Conservation (phyloP, 805 yeast genomes). For the Metschnikowia aberdeeniae region DNA sequence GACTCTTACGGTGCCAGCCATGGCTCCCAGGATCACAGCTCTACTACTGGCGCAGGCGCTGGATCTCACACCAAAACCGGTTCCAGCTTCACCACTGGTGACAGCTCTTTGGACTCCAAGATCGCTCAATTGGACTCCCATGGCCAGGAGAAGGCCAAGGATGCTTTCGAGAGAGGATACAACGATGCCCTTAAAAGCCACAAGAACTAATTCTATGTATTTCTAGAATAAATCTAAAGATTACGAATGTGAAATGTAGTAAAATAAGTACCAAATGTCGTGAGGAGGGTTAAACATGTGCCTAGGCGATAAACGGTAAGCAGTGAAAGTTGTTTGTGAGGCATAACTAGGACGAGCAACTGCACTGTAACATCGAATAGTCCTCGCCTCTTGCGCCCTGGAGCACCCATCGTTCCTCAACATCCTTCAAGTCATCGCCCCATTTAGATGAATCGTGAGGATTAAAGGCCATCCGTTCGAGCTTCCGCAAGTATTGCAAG, state of each 20-base stretch:
- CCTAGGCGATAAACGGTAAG: too few relatives aligned
- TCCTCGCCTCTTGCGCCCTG: slow-evolving; percentile 49
- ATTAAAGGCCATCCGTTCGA: slow-evolving; percentile 65
- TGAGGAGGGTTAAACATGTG: too few relatives aligned
- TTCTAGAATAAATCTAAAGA: too few relatives aligned
- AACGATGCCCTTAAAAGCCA: slow-evolving; percentile 25
- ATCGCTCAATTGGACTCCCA: slow-evolving; percentile 31
- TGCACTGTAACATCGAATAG: slow-evolving; percentile 64
- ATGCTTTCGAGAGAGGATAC: slow-evolving; percentile 39
- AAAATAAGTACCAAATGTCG: background rate
- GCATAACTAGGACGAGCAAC: slow-evolving; percentile 48
- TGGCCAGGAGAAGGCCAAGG: slow-evolving; percentile 37
- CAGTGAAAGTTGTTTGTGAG: too few relatives aligned
- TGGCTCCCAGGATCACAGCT: slow-evolving; percentile 6
- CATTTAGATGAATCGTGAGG: slow-evolving; percentile 71
- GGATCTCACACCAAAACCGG: slow-evolving; percentile 6
- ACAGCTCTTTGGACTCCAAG: slow-evolving; percentile 32
- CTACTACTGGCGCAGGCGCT: slow-evolving; percentile 3
- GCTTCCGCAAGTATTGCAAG: slow-evolving; percentile 49
- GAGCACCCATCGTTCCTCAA: slow-evolving; percentile 50
- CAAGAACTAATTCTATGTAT: slow-evolving; percentile 1
- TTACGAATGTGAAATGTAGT: too few relatives aligned
- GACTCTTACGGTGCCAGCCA: slow-evolving; percentile 15
- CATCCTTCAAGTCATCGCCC: slow-evolving; percentile 60
- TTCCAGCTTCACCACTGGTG: slow-evolving; percentile 32